A percentile compares a stretch with the other conserved stretches of the same genome.
phyloP scores from a whole-genome alignment of 1,139 yeast genomes.

The Yamadazyma oceani region DNA sequence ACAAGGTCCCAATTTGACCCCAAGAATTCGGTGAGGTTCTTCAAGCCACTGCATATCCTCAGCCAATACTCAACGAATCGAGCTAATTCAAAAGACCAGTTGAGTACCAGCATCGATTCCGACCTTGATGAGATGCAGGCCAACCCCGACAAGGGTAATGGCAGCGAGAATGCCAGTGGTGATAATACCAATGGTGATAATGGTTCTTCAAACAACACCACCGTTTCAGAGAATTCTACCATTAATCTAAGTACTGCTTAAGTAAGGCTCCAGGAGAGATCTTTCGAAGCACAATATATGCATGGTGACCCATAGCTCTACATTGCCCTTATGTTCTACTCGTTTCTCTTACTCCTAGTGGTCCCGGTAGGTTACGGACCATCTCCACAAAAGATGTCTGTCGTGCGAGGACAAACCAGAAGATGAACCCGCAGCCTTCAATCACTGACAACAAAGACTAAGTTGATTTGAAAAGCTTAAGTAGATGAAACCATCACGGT shows the following conservation, averaged over 20 bases:
- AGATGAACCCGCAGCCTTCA: not conserved
- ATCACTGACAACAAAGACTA: slow-evolving; percentile 3
- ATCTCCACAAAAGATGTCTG: slow-evolving; percentile 4
- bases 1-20: slow-evolving; percentile 13
- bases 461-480: no score
- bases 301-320: no score
- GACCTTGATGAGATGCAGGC: slow-evolving; percentile 6
- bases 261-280: not conserved
- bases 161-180: slow-evolving; percentile 1
- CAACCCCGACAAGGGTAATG: no score
- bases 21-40: slow-evolving; percentile 8
- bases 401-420: not conserved
- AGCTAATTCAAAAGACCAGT: slow-evolving; percentile 11
- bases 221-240: slow-evolving; percentile 2
- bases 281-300: no score
- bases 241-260: not conserved
- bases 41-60: slow-evolving; percentile 31
- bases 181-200: slow-evolving; percentile 8
- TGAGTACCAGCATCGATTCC: slow-evolving; percentile 30
- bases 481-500: no score
- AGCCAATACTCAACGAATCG: slow-evolving; percentile 21
- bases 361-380: slow-evolving; percentile 6
- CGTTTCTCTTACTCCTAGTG: not conserved
- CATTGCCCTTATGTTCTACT: no score
- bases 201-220: not conserved